Conservation (phyloP, 768 basidiomycete genomes). For the Boletales sp. region DNA sequence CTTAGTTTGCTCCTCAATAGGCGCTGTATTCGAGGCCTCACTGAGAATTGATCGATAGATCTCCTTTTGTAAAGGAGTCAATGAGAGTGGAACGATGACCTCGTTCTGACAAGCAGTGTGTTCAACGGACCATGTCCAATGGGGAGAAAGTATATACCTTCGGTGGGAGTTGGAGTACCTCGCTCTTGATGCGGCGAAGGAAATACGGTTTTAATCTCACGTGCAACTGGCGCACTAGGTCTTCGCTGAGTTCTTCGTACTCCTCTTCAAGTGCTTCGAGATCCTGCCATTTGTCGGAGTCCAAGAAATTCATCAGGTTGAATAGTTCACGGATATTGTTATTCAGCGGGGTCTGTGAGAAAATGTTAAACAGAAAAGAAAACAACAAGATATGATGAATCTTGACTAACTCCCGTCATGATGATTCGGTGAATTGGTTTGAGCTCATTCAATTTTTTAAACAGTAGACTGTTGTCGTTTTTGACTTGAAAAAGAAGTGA, state of each 20-base stretch:
- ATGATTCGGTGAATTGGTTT: conserved; percentile 77
- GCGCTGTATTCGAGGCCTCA: conserved; percentile 28
- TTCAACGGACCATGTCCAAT: neutral
- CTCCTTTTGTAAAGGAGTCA: conserved; percentile 83
- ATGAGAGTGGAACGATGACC: conserved; percentile 86
- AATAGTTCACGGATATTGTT: conserved; percentile 97
- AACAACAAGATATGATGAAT: neutral
- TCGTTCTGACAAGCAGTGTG: conserved; percentile 56
- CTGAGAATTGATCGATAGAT: conserved; percentile 85
- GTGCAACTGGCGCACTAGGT: conserved; percentile 78
- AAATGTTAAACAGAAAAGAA: neutral
- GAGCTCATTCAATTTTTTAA: conserved; percentile 78
- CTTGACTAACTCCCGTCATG: conserved; percentile 71
- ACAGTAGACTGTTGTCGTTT: conserved; percentile 73
- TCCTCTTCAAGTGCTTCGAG: conserved; percentile 69
- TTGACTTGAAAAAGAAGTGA: conserved; percentile 56
- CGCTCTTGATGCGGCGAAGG: conserved; percentile 88
- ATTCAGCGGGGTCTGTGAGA: conserved; percentile 81
- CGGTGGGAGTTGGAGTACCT: conserved; percentile 87
- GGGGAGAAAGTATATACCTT: conserved; percentile 52
- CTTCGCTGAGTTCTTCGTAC: conserved; percentile 75
- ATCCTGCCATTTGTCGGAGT: conserved; percentile 71
- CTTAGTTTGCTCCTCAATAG: conserved; percentile 9
- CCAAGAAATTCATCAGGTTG: conserved; percentile 96
- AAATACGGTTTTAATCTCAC: conserved; percentile 82